Conservation (phyloP, 768 basidiomycete species). For the Russula foetens region DNA sequence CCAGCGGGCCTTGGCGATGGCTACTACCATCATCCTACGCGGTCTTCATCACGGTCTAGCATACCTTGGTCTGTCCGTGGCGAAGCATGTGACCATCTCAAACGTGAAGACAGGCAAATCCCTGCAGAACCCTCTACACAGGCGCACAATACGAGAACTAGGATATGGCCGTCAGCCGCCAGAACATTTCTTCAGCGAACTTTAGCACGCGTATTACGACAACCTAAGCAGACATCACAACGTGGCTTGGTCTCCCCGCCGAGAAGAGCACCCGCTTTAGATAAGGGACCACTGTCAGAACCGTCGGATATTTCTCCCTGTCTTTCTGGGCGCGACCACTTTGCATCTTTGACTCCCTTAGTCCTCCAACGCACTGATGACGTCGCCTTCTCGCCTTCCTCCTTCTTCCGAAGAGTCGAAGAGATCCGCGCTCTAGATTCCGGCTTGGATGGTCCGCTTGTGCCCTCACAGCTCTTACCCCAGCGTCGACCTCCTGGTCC, state of each 20-base stretch:
- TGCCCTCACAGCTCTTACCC: background rate
- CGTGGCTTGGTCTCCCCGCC: background rate
- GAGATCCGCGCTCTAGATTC: background rate
- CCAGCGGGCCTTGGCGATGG: background rate
- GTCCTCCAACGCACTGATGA: slow-evolving; percentile 2
- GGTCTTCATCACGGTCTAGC: background rate
- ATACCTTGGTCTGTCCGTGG: background rate
- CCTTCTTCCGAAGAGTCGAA: slow-evolving; percentile 14
- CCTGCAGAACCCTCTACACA: background rate
- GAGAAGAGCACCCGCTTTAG: background rate
- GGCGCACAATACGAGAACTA: background rate
- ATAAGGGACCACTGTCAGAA: background rate
- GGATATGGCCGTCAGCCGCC: slow-evolving; percentile 1
- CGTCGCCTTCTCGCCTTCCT: slow-evolving; percentile 14
- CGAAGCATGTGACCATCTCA: background rate
- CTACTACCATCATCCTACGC: background rate
- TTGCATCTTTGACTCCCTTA: slow-evolving; percentile 8
- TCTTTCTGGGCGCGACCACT: background rate
- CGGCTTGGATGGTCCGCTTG: background rate
- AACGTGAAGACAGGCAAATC: background rate
- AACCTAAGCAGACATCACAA: background rate
- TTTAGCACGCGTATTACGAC: slow-evolving; percentile 3
- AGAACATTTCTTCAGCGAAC: slow-evolving; percentile 8
- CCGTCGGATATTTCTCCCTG: background rate
- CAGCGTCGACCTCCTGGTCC: background rate